Conservation (phyloP, 2,329 filamentous ascomycete genomes). For the Cladosporium austrohemisphaericum region DNA sequence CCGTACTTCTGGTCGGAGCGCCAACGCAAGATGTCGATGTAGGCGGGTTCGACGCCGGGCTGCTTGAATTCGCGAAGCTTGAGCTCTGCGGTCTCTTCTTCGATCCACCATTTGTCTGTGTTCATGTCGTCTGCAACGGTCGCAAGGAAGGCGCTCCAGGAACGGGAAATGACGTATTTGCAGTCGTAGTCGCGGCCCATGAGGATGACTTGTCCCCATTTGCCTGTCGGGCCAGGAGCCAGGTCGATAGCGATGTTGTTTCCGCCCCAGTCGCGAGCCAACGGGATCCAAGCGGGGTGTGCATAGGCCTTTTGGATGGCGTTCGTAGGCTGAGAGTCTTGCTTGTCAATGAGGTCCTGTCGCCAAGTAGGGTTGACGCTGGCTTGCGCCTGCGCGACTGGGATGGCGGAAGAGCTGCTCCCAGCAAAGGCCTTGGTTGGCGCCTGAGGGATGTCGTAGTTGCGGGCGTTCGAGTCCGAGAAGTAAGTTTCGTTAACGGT, state of each 20-base stretch:
- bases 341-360: constrained; percentile 75
- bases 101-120: constrained; percentile 85
- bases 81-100: constrained; percentile 86
- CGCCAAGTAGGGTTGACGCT: constrained; percentile 59
- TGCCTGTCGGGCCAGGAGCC: constrained; percentile 80
- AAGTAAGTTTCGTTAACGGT: constrained; percentile 89
- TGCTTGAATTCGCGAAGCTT: constrained; percentile 90
- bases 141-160: constrained; percentile 84
- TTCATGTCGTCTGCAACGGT: constrained; percentile 84
- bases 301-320: constrained; percentile 90
- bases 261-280: constrained; percentile 96
- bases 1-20: constrained; percentile 94
- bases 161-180: constrained; percentile 93
- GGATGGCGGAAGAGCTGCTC: constrained; percentile 52
- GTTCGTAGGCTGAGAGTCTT: constrained; percentile 82
- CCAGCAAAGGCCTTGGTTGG: constrained; percentile 71
- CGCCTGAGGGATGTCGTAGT: constrained; percentile 57
- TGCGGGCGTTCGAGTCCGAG: constrained; percentile 48
- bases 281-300: constrained; percentile 90
- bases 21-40: constrained; percentile 94
- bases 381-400: constrained; percentile 39
- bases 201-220: constrained; percentile 94
- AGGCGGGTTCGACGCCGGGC: constrained; percentile 82
- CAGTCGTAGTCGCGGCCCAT: constrained; percentile 98
- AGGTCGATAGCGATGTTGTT: constrained; percentile 95